Conservation (phyloP, 139 green algal genomes). For the Auxenochlorella pyrenoidosa region DNA sequence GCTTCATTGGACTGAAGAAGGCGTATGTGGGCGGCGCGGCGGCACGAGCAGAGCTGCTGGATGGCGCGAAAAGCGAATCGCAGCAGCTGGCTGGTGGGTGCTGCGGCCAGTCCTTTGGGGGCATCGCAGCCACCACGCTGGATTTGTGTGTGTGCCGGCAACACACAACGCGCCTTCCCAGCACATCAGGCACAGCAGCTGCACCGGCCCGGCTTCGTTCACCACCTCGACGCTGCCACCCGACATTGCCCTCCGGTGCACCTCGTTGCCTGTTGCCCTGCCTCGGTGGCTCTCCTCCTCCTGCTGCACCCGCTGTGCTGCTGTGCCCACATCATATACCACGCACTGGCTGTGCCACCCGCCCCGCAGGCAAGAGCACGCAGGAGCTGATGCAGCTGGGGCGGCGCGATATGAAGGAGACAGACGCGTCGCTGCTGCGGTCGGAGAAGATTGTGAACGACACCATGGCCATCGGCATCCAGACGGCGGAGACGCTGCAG, state of each 20-base stretch:
- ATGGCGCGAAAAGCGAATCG: slow-evolving; percentile 23
- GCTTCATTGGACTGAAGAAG: slow-evolving; percentile 86
- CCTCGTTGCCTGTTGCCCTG: neutral
- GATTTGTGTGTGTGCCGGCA: neutral
- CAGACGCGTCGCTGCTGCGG: slow-evolving; percentile 69
- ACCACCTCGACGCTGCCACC: too few species aligned
- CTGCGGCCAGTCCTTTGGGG: neutral
- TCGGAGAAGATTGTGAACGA: slow-evolving; percentile 79
- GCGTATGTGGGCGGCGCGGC: slow-evolving; percentile 33
- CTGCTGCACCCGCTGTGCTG: neutral
- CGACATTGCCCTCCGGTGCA: neutral
- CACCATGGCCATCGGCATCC: slow-evolving; percentile 80
- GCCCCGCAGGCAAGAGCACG: slow-evolving; percentile 75
- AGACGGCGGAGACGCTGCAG: slow-evolving; percentile 83
- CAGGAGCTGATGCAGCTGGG: slow-evolving; percentile 81
- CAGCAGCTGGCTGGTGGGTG: slow-evolving; percentile 44
- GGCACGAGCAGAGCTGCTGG: slow-evolving; percentile 49
- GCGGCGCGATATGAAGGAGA: slow-evolving; percentile 78
- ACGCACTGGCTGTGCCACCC: neutral
- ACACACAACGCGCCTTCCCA: too few species aligned
- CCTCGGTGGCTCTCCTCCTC: neutral
- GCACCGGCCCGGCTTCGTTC: neutral
- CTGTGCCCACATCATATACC: neutral
- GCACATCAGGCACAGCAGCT: neutral
- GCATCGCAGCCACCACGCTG: neutral